Percentiles rank a stretch among this genome's conserved stretches.
These are phyloP conservation scores for Linnemannia schmuckeri DNA, from an alignment of 192 early-diverging fungal genomes.

Conservation along the genomic window DNA sequence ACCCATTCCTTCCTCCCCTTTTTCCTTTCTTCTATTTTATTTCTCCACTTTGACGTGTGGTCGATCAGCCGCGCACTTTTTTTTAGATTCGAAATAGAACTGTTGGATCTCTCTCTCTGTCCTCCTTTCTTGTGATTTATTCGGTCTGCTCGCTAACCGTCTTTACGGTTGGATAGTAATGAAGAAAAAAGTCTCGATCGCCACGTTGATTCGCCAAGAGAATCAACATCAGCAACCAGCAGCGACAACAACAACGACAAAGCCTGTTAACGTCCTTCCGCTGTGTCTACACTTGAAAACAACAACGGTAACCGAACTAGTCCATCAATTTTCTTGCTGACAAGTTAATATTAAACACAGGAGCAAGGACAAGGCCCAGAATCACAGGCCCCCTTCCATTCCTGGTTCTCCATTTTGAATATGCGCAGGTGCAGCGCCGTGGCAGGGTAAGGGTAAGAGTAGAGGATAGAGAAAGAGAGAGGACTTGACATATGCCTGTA, in stretches of 20 bases:
- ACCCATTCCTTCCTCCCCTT: neutral
- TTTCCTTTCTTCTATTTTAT: neutral
- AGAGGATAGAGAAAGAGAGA: too few species aligned
- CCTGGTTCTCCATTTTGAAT: neutral
- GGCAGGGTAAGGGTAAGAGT: too few species aligned
- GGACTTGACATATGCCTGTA: conserved; percentile 3
- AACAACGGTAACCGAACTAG: neutral
- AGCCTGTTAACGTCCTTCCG: neutral
- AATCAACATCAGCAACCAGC: too few species aligned
- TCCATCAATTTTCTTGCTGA: neutral
- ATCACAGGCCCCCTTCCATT: neutral
- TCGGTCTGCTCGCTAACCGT: too few species aligned
- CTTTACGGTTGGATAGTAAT: too few species aligned
- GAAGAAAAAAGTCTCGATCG: too few species aligned
- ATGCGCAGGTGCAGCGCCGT: neutral
- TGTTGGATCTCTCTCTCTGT: too few species aligned
- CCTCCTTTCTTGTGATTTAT: too few species aligned
- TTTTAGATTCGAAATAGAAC: neutral
- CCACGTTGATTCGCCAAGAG: too few species aligned
- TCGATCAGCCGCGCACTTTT: neutral
- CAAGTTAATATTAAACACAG: neutral
- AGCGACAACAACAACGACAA: too few species aligned
- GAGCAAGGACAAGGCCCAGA: neutral
- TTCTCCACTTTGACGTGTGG: neutral
- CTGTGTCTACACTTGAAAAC: neutral